Base-by-base conservation (phyloP, 805 yeast species). In the Suhomyces faveliae region DNA sequence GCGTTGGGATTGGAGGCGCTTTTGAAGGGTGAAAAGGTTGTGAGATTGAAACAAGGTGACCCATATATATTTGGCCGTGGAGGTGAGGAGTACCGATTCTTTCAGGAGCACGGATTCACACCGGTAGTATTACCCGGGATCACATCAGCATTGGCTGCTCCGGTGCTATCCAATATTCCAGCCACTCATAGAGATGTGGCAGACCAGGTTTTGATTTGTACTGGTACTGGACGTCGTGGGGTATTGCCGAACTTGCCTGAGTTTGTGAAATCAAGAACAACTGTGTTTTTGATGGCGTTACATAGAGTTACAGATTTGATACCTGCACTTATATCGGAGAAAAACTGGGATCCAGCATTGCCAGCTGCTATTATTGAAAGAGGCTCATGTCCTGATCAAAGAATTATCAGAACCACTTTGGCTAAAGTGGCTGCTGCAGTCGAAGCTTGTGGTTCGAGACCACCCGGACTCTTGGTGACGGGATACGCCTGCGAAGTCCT, bases 41-140 rank as follows among this genome's bases (percentile, higher is more conserved):
- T 92, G 2, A 75, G 98, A 49, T 76, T 92, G 55, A 92, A 92
- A 65, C 98, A 92, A 68, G 98, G 98, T 27, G 98, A 92, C 64
- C 98, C 98, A 8, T 92, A 89, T 65, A 87, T 92, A 25, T 92
- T 89, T 63, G 98, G 98, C 3, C 81, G 98, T 53, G 98, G 98
- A 39, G 97, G 96, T 35, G 98, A 92, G 68, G 98, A 92, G 60
- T 88, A 66, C 62, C 58, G 80, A 8, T 91, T 74, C 62, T 92
- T 92, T 66, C 59, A 74, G 23, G 58, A 73, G 19, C 78, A 85
- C 57, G 96, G 96, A 0, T 89, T 60, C 57, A 73, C 64, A 15
- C 96, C 96, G 12, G 57, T 64, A 4, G 96, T 92, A 1, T 61
- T 92, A 9, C 92, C 97, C 0, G 98, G 98, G 2, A 76, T 92